These are phyloP conservation scores for Plantago ovata DNA, from an alignment of 257 asterid genomes.

Conservation along the genomic window DNA sequence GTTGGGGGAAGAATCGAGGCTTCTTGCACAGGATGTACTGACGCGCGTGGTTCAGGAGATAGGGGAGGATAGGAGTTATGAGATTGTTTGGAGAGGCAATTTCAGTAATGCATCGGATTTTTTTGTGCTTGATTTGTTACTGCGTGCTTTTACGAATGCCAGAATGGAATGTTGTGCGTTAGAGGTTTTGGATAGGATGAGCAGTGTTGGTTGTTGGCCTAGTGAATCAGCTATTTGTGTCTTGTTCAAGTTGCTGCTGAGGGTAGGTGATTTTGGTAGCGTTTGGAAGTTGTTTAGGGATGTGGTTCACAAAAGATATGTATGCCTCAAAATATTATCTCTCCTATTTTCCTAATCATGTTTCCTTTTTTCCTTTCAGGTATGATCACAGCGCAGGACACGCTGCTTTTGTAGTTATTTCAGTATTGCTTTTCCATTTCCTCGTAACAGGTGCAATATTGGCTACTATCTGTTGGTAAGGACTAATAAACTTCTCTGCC, in stretches of 20 bases:
- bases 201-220: slow-evolving; percentile 61
- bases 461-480: slow-evolving; percentile 95
- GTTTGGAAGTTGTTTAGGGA: slow-evolving; percentile 80
- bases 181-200: slow-evolving; percentile 62
- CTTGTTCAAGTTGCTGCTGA: slow-evolving; percentile 58
- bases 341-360: too few species aligned
- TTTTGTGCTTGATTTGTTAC: slow-evolving; percentile 65
- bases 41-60: slow-evolving; percentile 56
- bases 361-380: slow-evolving; percentile 59
- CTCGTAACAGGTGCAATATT: slow-evolving; percentile 72
- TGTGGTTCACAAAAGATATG: slow-evolving; percentile 57
- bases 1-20: slow-evolving; percentile 42
- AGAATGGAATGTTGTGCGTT: slow-evolving; percentile 58
- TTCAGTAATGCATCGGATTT: slow-evolving; percentile 36
- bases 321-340: too few species aligned
- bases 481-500: slow-evolving; percentile 3
- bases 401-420: slow-evolving; percentile 77
- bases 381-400: slow-evolving; percentile 93
- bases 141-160: slow-evolving; percentile 71
- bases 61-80: slow-evolving; percentile 64
- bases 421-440: slow-evolving; percentile 81
- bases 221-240: slow-evolving; percentile 59
- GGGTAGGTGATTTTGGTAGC: slow-evolving; percentile 62
- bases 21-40: slow-evolving; percentile 71
- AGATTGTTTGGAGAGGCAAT: slow-evolving; percentile 51